Percentiles rank a stretch among this genome's conserved stretches.
phyloP scores from a whole-genome alignment of 139 green algal genomes.

The Tetraselmis chui region DNA sequence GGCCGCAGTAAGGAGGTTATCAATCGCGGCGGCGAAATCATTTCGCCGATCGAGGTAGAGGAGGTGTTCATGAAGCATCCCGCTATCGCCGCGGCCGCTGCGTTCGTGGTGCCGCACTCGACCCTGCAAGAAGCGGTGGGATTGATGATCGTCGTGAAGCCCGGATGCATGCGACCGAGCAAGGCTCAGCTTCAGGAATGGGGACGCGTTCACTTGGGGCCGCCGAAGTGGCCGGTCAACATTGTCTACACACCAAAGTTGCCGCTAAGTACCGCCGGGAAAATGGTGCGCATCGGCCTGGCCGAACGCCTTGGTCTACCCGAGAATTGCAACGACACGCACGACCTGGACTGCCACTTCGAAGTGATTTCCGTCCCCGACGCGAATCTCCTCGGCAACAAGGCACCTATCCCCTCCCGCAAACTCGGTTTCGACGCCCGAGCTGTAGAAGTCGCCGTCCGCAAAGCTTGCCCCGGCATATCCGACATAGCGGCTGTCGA shows the following conservation, averaged over 20 bases:
- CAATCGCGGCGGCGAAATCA: slow-evolving; percentile 84
- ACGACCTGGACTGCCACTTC: slow-evolving; percentile 9
- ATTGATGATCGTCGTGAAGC: slow-evolving; percentile 12
- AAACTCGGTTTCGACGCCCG: background rate
- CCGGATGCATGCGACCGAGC: slow-evolving; percentile 3
- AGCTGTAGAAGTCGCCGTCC: background rate
- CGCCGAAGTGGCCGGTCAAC: slow-evolving; percentile 19
- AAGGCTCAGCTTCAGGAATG: slow-evolving; percentile 8
- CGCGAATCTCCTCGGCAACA: background rate
- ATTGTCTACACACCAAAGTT: slow-evolving; percentile 5
- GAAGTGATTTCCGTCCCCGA: slow-evolving; percentile 4
- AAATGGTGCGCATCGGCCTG: slow-evolving; percentile 13
- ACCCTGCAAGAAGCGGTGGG: slow-evolving; percentile 24
- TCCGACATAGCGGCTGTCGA: background rate
- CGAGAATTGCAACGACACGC: slow-evolving; percentile 1
- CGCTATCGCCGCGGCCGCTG: slow-evolving; percentile 17
- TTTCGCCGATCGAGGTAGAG: slow-evolving; percentile 69
- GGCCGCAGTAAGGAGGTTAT: slow-evolving; percentile 90
- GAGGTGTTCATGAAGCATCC: slow-evolving; percentile 21
- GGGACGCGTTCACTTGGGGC: background rate
- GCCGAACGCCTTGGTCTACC: slow-evolving; percentile 6
- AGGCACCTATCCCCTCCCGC: background rate
- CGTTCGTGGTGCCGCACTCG: slow-evolving; percentile 24
- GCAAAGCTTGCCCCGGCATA: background rate
- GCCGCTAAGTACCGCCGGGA: slow-evolving; percentile 12